Base-by-base conservation (phyloP, 441 rosid species). In the Isatis lusitanica region DNA sequence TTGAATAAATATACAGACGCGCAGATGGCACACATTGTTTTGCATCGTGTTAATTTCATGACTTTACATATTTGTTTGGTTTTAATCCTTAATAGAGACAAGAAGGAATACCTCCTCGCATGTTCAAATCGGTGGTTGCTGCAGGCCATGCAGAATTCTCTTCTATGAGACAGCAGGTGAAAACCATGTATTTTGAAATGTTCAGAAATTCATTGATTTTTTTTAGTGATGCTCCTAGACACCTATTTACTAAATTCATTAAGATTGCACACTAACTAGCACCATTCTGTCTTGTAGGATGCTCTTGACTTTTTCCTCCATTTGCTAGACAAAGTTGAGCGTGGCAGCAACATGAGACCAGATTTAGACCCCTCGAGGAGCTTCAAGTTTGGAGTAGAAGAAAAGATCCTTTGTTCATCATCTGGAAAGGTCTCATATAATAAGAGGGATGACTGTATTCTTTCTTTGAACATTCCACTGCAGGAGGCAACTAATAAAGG, bases 91-190 rank as follows among this genome's bases (percentile, higher is more conserved):
- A 61, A 77, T 74, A 90, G 98, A 87, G 84, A 82, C 99, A 95
- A 80, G 90, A 90, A 82, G 99, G 99, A 52, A 84, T 92, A 80
- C 91, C 88, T n/a, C 98, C 98, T 79, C 98, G 89, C 10, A 92
- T 91, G 99, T 89, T 95, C 85, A 92, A 95, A 81, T 79, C 94
- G 12, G 90, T 95, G 63, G 87, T 95, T 79, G 96, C 98, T 75
- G 92, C 98, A 57, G 90, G 92, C 76, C 99, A 95, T 78, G 91
- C 90, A 5, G 99, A 92, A 76, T 95, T 95, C 74, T 91, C 98
- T 74, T 79, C 98, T 48, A 83, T 95, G 98, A 90, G 98, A 82
- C 99, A 95, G 73, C 99, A 95, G 96, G 99, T 95, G 74, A 50
- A 74, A 71, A 33, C 57, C 12, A 26, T 36, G 15, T 38, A 48